Evolutionary conservation across 1,284 basidiomycete species (phyloP), one percentile per base, ranked within the genome.

Genomic region (Ganoderma leucocontextum): DNA sequence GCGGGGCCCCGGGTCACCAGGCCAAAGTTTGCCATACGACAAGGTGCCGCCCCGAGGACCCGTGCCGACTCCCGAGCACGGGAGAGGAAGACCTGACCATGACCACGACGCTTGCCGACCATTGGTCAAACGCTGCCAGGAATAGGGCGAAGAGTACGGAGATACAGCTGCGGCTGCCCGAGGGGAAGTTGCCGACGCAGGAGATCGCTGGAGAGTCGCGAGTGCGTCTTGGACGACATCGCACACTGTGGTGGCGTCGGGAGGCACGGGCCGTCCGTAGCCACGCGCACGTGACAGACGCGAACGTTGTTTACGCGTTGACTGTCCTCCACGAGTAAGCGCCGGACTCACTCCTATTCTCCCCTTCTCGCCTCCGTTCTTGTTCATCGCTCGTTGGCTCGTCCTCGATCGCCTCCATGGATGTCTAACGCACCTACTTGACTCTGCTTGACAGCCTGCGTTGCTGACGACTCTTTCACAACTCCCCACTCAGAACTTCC

Each of bases 301-400:
- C 75, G 74, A 77, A 75, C 75, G 74, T 75, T 77, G 78, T 78
- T 78, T 74, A 76, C 76, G 77, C 76, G 77, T 76, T 70, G 75
- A 44, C 41, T 25, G 60, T 12, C 15, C 44, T 25, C 61, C 55
- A 55, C 63, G 41, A 29, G 55, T 61, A 44, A 55, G 68, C 67
- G 59, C 63, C 66, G 49, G 44, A 5, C 1, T 44, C 44, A 15
- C 52, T 63, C 62, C 63, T 66, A 22, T 64, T 41, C 64, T 47
- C 29, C 52, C 41, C 42, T 68, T 41, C 62, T 47, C 38, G 52
- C 49, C 42, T 5, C 60, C 19, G 29, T 33, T 39, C 10, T 47
- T 38, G 36, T 63, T 58, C 41, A 15, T 39, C 47, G 19, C 47
- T 5, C 33, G 4, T 29, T 10, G 35, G 9, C 47, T n/a, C 5